Evolutionary conservation across 805 yeast species (phyloP), one percentile per base, ranked within the genome.

Genomic region (Saturnispora galanensis): DNA sequence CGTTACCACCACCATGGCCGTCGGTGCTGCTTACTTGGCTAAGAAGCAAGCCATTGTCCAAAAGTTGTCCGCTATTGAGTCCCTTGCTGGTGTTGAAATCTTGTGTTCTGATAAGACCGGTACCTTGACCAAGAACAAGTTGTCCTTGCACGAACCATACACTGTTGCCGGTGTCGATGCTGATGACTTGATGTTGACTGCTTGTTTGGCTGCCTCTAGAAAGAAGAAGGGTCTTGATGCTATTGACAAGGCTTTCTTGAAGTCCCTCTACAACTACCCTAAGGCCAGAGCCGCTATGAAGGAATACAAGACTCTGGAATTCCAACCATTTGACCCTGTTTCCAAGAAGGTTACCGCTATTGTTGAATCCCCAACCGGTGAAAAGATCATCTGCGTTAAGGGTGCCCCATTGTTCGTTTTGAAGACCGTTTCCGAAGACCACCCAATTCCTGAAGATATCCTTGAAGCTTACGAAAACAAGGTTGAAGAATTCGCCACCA

Each of bases 1-100:
- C 64, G 96, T 87, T 57, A 88, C 96, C 76, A 88, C 96, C 62
- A 88, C 96, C 68, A 87, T 88, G 96, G 97, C 97, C 69, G 97
- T 89, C 71, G 97, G 97, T 81, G 97, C 96, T 68, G 96, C 96
- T 65, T 86, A 88, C 83, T 76, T 88, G 65, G 96, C 96, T 62
- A 85, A 87, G 79, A 88, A 87, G 73, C 86, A 86, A 73, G 96
- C 96, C 58, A 88, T 88, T 76, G 97, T 88, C 61, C 96, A 88
- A 73, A 88, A 88, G 68, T 77, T 88, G 63, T 84, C 95, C 68
- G 96, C 96, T 56, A 88, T 88, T 73, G 97, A 88, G 74, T 88
- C 96, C 52, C 75, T 88, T 59, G 97, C 96, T 56, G 96, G 96
- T 81, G 96, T 88, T 64, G 96, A 89, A 74, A 86, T 88, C 70